Evolutionary conservation across 768 basidiomycete species (phyloP).

Genomic region (Termitomyces titanicus): DNA sequence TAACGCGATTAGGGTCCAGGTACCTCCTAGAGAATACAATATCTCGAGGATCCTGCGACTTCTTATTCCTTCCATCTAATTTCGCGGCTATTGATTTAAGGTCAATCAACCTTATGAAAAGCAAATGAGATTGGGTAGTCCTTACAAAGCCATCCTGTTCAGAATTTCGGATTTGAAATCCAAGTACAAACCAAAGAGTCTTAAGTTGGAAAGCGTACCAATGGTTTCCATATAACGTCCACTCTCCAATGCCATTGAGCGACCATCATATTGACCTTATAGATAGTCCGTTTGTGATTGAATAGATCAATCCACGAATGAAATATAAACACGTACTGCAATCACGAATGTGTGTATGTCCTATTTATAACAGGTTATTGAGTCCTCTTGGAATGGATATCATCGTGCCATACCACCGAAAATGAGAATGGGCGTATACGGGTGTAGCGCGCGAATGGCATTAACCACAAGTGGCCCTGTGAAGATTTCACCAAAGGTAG

Average conservation of each 20-base stretch:
- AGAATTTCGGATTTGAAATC: background rate
- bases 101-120: background rate
- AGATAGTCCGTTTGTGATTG: background rate
- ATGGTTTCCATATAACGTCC: conserved; percentile 93
- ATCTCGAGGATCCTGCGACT: conserved; percentile 26
- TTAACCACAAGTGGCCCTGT: conserved; percentile 71
- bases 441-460: conserved; percentile 70
- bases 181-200: background rate
- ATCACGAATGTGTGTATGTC: conserved; percentile 78
- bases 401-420: conserved; percentile 54
- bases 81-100: conserved; percentile 37
- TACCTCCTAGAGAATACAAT: conserved; percentile 69
- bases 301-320: background rate
- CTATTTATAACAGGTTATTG: conserved; percentile 22
- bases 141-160: conserved; percentile 62
- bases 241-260: conserved; percentile 79
- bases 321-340: conserved; percentile 45
- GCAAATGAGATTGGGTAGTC: conserved; percentile 1
- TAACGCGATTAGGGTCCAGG: conserved; percentile 75
- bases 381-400: background rate
- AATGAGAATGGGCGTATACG: conserved; percentile 75
- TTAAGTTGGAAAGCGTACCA: conserved; percentile 38
- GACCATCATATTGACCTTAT: conserved; percentile 60
- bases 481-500: background rate
- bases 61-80: conserved; percentile 19